Conservation (phyloP, 2,329 filamentous ascomycete species). For the Hypoxylon sp. region DNA sequence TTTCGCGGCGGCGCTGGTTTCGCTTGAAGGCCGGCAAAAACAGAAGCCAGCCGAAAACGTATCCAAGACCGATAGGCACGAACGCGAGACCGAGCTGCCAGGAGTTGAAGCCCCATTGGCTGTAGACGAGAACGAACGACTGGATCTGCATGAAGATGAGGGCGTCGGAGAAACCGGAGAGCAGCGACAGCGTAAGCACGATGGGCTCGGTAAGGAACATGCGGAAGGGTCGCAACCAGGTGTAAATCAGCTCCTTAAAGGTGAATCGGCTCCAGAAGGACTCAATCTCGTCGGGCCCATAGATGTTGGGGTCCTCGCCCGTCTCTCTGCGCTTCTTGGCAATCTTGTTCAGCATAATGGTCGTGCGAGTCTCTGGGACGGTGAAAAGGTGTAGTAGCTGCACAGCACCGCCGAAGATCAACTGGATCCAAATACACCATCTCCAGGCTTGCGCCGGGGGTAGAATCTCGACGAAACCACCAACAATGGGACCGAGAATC, state of each 20-base stretch:
- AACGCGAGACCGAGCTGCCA: slow-evolving; percentile 57
- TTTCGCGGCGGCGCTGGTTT: slow-evolving; percentile 61
- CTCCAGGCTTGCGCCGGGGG: slow-evolving; percentile 70
- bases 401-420: slow-evolving; percentile 81
- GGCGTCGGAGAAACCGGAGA: slow-evolving; percentile 75
- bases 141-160: slow-evolving; percentile 78
- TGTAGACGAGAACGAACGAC: slow-evolving; percentile 72
- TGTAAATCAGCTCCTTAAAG: slow-evolving; percentile 61
- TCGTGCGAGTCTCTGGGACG: slow-evolving; percentile 84
- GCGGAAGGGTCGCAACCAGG: slow-evolving; percentile 73
- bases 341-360: slow-evolving; percentile 83
- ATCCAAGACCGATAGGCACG: slow-evolving; percentile 67
- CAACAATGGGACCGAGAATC: slow-evolving; percentile 82
- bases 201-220: slow-evolving; percentile 78
- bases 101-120: slow-evolving; percentile 71
- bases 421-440: slow-evolving; percentile 83
- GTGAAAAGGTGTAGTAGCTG: slow-evolving; percentile 77
- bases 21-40: slow-evolving; percentile 68
- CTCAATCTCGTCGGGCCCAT: slow-evolving; percentile 80
- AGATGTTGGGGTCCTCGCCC: slow-evolving; percentile 73
- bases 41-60: slow-evolving; percentile 70
- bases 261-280: slow-evolving; percentile 56
- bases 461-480: slow-evolving; percentile 79
- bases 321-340: slow-evolving; percentile 80
- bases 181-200: slow-evolving; percentile 71